Evolutionary conservation across 768 basidiomycete species (phyloP).

Genomic region (Leccinum subtestaceum): DNA sequence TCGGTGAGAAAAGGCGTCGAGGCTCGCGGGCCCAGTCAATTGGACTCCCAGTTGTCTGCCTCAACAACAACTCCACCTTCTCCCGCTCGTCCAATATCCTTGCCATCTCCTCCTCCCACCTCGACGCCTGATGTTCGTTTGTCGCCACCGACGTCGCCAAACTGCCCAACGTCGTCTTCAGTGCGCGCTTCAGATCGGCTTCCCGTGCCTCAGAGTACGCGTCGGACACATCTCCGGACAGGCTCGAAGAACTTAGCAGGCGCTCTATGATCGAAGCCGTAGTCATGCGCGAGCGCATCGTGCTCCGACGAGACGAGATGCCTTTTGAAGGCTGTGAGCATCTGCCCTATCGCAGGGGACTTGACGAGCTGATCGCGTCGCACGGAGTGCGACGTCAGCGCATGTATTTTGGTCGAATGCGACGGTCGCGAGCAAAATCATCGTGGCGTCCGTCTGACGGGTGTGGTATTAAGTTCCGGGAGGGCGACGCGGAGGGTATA

Average conservation of each 20-base stretch:
- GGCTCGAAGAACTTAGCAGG: constrained; percentile 37
- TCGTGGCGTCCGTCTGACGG: constrained; percentile 51
- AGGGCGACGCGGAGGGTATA: no score
- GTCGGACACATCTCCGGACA: constrained; percentile 40
- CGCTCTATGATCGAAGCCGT: no score
- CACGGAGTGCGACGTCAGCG: constrained; percentile 64
- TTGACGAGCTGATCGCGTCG: constrained; percentile 52
- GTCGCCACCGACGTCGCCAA: constrained; percentile 59
- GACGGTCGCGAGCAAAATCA: constrained; percentile 46
- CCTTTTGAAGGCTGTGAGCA: constrained; percentile 57
- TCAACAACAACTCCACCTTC: constrained; percentile 59
- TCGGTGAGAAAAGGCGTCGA: background rate
- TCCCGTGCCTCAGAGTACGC: constrained; percentile 48
- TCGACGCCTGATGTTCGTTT: constrained; percentile 63
- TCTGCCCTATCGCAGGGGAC: constrained; percentile 47
- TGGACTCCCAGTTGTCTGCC: constrained; percentile 53
- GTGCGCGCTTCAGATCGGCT: constrained; percentile 62
- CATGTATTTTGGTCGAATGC: constrained; percentile 63
- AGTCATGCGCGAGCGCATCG: no score
- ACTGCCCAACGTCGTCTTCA: constrained; percentile 66
- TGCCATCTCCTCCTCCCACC: constrained; percentile 64
- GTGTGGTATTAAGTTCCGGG: no score
- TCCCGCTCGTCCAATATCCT: constrained; percentile 65
- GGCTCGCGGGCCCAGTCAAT: constrained; percentile 10
- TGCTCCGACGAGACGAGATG: constrained; percentile 38